Percentiles rank a stretch among this genome's conserved stretches.
phyloP scores from a whole-genome alignment of 768 basidiomycete genomes.

The Agaricus sinodeliciosus region DNA sequence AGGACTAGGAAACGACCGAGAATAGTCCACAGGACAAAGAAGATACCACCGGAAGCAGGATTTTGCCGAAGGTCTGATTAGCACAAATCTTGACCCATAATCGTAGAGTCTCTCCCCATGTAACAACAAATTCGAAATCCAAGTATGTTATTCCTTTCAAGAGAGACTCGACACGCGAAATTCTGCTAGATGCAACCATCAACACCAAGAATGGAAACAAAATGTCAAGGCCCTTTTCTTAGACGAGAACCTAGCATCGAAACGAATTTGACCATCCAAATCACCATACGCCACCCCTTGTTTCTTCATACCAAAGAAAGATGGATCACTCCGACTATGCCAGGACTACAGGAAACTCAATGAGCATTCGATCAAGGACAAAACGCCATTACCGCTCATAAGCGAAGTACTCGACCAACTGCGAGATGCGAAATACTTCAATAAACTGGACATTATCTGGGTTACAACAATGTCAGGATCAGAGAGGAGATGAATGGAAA shows the following conservation, averaged over 20 bases:
- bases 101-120: too few species aligned
- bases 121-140: too few species aligned
- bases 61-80: too few species aligned
- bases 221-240: constrained; percentile 12
- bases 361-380: constrained; percentile 23
- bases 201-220: too few species aligned
- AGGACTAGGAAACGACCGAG: too few species aligned
- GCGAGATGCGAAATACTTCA: constrained; percentile 3
- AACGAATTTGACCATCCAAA: constrained; percentile 23
- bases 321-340: constrained; percentile 15
- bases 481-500: constrained; percentile 37
- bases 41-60: too few species aligned
- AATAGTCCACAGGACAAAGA: too few species aligned
- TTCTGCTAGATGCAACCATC: too few species aligned
- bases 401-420: too few species aligned
- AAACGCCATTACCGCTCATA: constrained; percentile 28
- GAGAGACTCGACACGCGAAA: too few species aligned
- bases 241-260: constrained; percentile 17
- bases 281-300: constrained; percentile 12
- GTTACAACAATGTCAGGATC: constrained; percentile 32
- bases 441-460: constrained; percentile 7
- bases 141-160: too few species aligned
- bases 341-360: constrained; percentile 28
- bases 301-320: constrained; percentile 21
- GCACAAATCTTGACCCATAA: too few species aligned